Conservation (phyloP, 176 grass and related monocot genomes). For the Zizania latifolia region DNA sequence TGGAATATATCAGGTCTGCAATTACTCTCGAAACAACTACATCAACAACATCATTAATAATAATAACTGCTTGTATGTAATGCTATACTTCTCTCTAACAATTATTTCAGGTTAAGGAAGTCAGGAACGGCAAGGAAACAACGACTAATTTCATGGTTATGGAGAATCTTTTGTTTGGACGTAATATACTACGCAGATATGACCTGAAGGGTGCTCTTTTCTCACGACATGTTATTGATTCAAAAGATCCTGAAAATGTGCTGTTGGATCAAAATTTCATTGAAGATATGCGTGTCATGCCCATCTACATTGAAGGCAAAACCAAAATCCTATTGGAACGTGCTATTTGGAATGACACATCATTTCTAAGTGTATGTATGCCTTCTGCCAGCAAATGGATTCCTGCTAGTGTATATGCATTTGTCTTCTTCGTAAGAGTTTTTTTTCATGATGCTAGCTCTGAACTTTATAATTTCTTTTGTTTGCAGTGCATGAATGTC, state of each 20-base stretch:
- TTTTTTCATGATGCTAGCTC: not conserved
- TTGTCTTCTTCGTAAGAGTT: not conserved
- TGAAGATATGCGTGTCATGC: constrained; percentile 74
- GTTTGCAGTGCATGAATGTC: constrained; percentile 69
- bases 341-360: constrained; percentile 89
- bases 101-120: constrained; percentile 53
- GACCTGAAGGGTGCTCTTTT: constrained; percentile 91
- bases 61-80: not conserved
- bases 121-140: constrained; percentile 67
- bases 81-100: constrained; percentile 29
- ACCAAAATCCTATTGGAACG: constrained; percentile 68
- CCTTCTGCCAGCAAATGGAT: constrained; percentile 15
- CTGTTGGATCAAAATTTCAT: constrained; percentile 93
- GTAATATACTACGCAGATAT: constrained; percentile 58
- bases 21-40: not conserved
- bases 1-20: constrained; percentile 82
- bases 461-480: constrained; percentile 21
- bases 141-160: constrained; percentile 84
- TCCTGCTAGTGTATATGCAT: constrained; percentile 10
- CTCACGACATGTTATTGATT: constrained; percentile 52
- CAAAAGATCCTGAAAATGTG: constrained; percentile 43
- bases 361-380: constrained; percentile 79
- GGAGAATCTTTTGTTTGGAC: constrained; percentile 94
- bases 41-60: no score
- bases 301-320: constrained; percentile 77